Evolutionary conservation across 768 basidiomycete genomes (phyloP).

Genomic region (Artomyces pyxidatus): DNA sequence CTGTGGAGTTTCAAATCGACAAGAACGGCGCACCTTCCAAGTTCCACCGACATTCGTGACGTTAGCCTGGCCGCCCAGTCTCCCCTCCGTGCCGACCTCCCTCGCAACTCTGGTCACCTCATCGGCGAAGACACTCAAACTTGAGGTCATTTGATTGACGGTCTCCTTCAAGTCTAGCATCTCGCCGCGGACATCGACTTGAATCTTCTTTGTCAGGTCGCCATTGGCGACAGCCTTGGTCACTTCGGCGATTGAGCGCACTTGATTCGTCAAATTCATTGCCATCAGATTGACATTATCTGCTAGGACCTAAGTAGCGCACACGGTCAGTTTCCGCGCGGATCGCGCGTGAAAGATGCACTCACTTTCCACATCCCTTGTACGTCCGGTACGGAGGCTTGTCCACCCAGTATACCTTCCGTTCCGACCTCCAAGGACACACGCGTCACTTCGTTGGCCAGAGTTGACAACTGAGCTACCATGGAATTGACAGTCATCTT

Average conservation of each 20-base stretch:
- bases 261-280: conserved; percentile 86
- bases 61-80: conserved; percentile 87
- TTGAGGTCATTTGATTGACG: conserved; percentile 93
- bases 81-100: conserved; percentile 96
- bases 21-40: conserved; percentile 59
- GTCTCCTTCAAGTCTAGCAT: conserved; percentile 87
- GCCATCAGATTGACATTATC: conserved; percentile 89
- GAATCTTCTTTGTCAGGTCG: conserved; percentile 89
- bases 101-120: conserved; percentile 83
- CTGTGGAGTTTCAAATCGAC: neutral
- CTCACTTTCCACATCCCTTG: conserved; percentile 90
- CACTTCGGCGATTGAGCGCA: conserved; percentile 86
- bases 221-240: conserved; percentile 94
- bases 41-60: conserved; percentile 94
- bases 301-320: conserved; percentile 39
- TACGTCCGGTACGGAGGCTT: conserved; percentile 86
- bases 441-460: conserved; percentile 81
- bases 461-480: conserved; percentile 63
- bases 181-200: conserved; percentile 87
- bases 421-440: conserved; percentile 91
- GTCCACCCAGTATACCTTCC: conserved; percentile 89
- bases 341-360: neutral
- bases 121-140: conserved; percentile 76
- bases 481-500: conserved; percentile 77
- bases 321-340: neutral